These are phyloP conservation scores for Alisma plantagoaquatica DNA, from an alignment of 106 monocot species.

Conservation along the genomic window DNA sequence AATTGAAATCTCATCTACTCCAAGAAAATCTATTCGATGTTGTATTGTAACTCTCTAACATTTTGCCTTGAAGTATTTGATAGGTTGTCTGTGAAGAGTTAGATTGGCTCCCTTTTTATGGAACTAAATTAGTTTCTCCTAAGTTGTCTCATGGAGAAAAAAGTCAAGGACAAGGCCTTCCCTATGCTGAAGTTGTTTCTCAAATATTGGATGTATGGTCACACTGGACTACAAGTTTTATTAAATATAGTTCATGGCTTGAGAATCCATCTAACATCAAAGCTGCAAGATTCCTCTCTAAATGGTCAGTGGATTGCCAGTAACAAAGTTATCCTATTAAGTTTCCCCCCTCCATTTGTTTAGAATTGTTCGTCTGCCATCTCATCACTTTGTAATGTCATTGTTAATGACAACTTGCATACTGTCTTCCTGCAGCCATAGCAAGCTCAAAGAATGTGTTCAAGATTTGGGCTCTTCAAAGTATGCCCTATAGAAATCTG, in stretches of 20 bases:
- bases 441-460: constrained; percentile 56
- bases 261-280: constrained; percentile 92
- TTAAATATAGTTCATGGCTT: constrained; percentile 87
- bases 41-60: not conserved
- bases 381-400: constrained; percentile 2
- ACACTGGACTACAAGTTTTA: constrained; percentile 95
- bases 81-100: constrained; percentile 98
- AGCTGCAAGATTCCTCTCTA: constrained; percentile 83
- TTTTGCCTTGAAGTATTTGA: not conserved
- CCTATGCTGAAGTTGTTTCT: constrained; percentile 37
- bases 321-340: not conserved
- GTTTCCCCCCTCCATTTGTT: not conserved
- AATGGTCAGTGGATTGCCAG: constrained; percentile 37
- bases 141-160: constrained; percentile 31
- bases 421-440: constrained; percentile 34
- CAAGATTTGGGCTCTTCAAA: constrained; percentile 33
- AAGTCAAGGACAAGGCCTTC: constrained; percentile 25
- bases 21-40: no score
- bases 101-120: constrained; percentile 97
- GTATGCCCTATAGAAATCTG: constrained; percentile 27
- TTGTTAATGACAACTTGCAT: not conserved
- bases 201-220: constrained; percentile 73
- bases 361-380: no score
- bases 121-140: constrained; percentile 9
- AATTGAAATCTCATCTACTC: not conserved